A percentile compares a stretch with the other conserved stretches of the same genome.
phyloP scores from a whole-genome alignment of 2,329 filamentous ascomycete genomes.

The Sclerotinia subarctica region DNA sequence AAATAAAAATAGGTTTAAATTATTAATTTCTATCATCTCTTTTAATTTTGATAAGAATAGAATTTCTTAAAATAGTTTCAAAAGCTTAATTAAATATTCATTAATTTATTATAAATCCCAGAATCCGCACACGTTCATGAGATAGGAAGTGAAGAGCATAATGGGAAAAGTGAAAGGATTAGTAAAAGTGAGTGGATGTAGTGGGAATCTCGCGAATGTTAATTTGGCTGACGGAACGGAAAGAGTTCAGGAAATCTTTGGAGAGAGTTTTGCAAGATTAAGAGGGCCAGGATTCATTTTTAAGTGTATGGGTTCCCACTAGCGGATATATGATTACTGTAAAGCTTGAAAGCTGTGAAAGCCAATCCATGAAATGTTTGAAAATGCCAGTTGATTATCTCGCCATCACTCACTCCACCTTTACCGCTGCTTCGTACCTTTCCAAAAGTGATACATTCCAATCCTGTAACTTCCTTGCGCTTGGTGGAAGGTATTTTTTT shows the following conservation, averaged over 20 bases:
- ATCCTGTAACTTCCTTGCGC: constrained; percentile 57
- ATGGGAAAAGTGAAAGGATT: not conserved
- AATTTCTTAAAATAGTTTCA: too few species aligned
- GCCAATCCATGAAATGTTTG: not conserved
- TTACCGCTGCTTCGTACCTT: constrained; percentile 47
- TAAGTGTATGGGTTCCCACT: not conserved
- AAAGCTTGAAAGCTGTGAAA: not conserved
- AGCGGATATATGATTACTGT: not conserved
- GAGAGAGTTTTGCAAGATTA: not conserved
- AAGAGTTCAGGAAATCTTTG: not conserved
- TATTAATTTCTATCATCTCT: too few species aligned
- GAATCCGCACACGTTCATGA: not conserved
- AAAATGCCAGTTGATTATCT: not conserved
- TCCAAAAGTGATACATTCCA: constrained; percentile 66
- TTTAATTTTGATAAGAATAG: too few species aligned
- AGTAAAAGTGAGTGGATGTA: not conserved
- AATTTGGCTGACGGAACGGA: not conserved
- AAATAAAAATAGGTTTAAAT: too few species aligned
- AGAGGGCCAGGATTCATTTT: constrained; percentile 1
- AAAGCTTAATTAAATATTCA: too few species aligned
- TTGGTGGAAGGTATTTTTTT: constrained; percentile 48
- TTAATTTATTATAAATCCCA: too few species aligned
- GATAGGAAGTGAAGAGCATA: not conserved
- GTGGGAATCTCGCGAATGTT: not conserved
- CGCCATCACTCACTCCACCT: not conserved